Conservation (phyloP, 345 rosid species). For the Cochlearia excelsa region DNA sequence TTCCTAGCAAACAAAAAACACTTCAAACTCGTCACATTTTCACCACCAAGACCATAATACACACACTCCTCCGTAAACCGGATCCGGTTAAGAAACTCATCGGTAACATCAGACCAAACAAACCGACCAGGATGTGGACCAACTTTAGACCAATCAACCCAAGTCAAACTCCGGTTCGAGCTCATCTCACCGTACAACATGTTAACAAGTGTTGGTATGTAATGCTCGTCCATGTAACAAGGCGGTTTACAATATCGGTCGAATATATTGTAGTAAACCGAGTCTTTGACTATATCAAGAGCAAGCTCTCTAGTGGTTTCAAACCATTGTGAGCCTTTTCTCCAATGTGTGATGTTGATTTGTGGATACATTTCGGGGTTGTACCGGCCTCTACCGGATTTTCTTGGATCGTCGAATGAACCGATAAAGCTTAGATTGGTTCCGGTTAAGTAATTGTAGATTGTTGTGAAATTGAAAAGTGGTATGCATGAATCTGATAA, state of each 20-base stretch:
- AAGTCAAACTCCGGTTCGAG: conserved; percentile 57
- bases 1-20: conserved; percentile 71
- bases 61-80: conserved; percentile 43
- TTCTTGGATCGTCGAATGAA: conserved; percentile 51
- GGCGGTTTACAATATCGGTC: conserved; percentile 42
- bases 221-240: conserved; percentile 68
- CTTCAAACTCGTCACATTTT: conserved; percentile 18
- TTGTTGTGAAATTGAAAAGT: not conserved
- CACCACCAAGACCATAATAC: conserved; percentile 41
- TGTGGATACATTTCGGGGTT: conserved; percentile 51
- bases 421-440: conserved; percentile 48
- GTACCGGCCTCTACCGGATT: conserved; percentile 56
- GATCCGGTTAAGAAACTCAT: conserved; percentile 50
- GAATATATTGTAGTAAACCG: conserved; percentile 43
- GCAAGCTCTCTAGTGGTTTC: conserved; percentile 57
- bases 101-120: conserved; percentile 42
- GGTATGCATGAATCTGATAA: conserved; percentile 78
- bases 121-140: conserved; percentile 67
- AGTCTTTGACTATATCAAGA: conserved; percentile 41
- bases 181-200: conserved; percentile 34
- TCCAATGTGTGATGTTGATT: conserved; percentile 57
- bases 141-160: conserved; percentile 65
- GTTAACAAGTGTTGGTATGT: conserved; percentile 21
- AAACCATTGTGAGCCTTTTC: conserved; percentile 86
- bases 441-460: conserved; percentile 15